Percentiles rank a stretch among this genome's conserved stretches.
These are phyloP conservation scores for Ganoderma lucidum DNA, from an alignment of 1,284 basidiomycete genomes.

Conservation along the genomic window DNA sequence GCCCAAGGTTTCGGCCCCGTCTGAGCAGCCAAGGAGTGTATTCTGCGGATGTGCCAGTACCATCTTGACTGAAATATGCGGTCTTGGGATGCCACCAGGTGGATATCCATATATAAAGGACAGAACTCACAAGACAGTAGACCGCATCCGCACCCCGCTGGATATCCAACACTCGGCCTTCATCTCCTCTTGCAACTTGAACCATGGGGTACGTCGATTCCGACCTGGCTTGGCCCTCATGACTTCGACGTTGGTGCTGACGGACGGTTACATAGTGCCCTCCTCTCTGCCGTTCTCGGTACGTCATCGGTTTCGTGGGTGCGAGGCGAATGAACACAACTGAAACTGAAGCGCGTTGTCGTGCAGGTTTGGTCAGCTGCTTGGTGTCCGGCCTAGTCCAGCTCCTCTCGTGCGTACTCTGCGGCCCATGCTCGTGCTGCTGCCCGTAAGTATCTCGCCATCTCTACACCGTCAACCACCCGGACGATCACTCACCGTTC, in stretches of 20 bases:
- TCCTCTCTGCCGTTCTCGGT: not conserved
- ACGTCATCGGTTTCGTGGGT: not conserved
- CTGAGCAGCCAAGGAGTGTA: not conserved
- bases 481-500: not conserved
- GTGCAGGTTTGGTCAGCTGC: not conserved
- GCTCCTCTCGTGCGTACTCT: conserved; percentile 2
- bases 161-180: not conserved
- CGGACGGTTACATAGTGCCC: not conserved
- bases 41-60: not conserved
- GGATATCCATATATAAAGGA: not conserved
- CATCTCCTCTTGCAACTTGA: not conserved
- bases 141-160: not conserved
- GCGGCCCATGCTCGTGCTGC: not conserved
- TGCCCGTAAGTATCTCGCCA: not conserved
- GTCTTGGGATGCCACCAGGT: not conserved
- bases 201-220: not conserved
- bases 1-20: conserved; percentile 2
- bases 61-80: not conserved
- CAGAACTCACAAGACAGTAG: not conserved
- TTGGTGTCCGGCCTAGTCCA: not conserved
- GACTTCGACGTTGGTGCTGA: not conserved
- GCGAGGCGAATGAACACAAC: not conserved
- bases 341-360: not conserved
- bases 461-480: not conserved
- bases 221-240: not conserved